These are phyloP conservation scores for Eucalyptus pauciflora DNA, from an alignment of 345 rosid species.

Conservation along the genomic window DNA sequence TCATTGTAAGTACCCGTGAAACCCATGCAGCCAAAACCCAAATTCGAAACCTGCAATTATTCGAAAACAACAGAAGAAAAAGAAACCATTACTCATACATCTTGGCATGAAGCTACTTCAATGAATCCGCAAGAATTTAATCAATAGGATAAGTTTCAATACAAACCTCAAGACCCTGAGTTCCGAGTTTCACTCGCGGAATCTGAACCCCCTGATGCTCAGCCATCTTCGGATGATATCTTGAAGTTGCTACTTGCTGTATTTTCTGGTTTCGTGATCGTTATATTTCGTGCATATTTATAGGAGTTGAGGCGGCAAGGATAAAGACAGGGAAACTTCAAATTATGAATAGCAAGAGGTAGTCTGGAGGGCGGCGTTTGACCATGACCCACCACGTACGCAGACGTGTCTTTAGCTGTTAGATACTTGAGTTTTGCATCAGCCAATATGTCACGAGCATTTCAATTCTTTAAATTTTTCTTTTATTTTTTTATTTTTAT, in stretches of 20 bases:
- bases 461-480: neutral
- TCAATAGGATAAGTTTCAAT: neutral
- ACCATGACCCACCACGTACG: neutral
- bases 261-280: neutral
- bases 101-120: neutral
- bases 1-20: neutral
- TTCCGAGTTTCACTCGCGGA: slow-evolving; percentile 3
- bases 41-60: neutral
- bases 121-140: neutral
- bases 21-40: slow-evolving; percentile 6
- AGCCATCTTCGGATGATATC: neutral
- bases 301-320: neutral
- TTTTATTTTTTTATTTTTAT: too few relatives aligned
- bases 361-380: neutral
- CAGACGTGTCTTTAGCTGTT: neutral
- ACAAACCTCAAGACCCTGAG: slow-evolving; percentile 2
- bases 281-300: neutral
- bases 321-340: neutral
- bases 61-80: neutral
- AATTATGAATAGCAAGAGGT: neutral
- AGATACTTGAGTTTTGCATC: neutral
- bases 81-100: neutral
- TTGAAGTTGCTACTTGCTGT: neutral
- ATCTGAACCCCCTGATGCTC: neutral
- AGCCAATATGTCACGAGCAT: neutral